Conservation (phyloP, 306 rosid genomes). For the Citrullus colocynthis region DNA sequence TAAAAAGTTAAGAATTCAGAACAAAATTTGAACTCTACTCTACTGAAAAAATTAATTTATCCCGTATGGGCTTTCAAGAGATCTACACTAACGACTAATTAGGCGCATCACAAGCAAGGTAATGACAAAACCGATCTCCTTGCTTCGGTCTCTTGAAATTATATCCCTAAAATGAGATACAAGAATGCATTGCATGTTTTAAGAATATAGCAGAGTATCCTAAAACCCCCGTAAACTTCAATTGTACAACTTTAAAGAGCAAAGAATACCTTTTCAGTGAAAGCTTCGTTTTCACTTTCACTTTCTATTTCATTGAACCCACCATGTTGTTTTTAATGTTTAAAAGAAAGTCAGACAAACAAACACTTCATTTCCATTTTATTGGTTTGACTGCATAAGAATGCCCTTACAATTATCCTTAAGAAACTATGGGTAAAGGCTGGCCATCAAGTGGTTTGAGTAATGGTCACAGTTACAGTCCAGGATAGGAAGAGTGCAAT, state of each 20-base stretch:
- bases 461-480: neutral
- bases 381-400: neutral
- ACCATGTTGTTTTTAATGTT: neutral
- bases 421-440: neutral
- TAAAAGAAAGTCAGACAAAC: neutral
- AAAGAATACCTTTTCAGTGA: neutral
- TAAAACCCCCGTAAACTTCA: neutral
- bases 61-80: neutral
- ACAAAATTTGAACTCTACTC: neutral
- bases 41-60: no score
- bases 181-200: neutral
- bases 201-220: neutral
- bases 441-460: neutral
- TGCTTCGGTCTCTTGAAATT: neutral
- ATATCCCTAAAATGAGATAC: neutral
- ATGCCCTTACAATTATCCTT: neutral
- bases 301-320: neutral
- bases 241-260: neutral
- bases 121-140: neutral
- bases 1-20: neutral
- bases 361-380: neutral
- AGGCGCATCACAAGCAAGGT: neutral
- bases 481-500: neutral
- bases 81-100: neutral
- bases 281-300: neutral